Evolutionary conservation across 2,329 filamentous ascomycete genomes (phyloP).

Genomic region (Ophiostoma populinum): DNA sequence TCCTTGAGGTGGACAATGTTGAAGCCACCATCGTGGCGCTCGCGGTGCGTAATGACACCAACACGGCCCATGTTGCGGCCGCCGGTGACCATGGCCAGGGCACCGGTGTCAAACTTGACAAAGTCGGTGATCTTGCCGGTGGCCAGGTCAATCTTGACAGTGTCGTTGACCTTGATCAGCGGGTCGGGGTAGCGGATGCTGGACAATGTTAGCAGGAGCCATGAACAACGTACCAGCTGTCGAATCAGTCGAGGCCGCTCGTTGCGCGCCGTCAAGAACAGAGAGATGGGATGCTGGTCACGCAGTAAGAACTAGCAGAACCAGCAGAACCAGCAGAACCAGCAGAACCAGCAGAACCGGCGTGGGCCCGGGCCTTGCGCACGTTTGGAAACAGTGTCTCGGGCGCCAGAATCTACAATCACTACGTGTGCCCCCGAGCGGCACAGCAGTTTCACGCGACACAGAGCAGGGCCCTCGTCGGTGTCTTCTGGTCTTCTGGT

Average conservation of each 20-base stretch:
- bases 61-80: constrained; percentile 99
- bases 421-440: constrained; percentile 1
- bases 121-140: constrained; percentile 97
- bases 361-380: not conserved
- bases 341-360: too few species aligned
- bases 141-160: constrained; percentile 93
- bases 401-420: not conserved
- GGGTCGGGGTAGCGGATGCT: constrained; percentile 99
- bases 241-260: too few species aligned
- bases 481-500: not conserved
- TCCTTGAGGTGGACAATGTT: constrained; percentile 99
- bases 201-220: constrained; percentile 16
- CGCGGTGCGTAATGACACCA: constrained; percentile 99
- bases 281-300: too few species aligned
- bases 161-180: constrained; percentile 98
- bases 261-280: too few species aligned
- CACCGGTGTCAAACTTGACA: constrained; percentile 97
- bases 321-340: too few species aligned
- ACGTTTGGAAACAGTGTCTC: not conserved
- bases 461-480: not conserved
- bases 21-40: constrained; percentile 99
- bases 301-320: too few species aligned
- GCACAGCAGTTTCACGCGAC: constrained; percentile 2
- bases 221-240: constrained; percentile 36
- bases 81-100: constrained; percentile 96